Base-by-base conservation (phyloP, 1,284 basidiomycete species). In the Prillingera fragicola region DNA sequence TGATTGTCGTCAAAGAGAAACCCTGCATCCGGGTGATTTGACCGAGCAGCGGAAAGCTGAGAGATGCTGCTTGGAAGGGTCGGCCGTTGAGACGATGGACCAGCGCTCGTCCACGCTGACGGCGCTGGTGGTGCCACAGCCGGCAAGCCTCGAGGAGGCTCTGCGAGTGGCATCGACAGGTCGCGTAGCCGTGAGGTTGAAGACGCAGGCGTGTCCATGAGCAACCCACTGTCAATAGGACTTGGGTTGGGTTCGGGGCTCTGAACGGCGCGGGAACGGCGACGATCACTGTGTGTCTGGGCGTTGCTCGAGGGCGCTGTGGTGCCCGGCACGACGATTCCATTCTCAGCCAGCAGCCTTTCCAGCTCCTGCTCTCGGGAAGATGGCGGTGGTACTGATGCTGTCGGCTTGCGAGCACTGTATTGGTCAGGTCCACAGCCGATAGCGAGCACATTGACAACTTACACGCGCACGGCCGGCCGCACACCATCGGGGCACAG, bases 401-500 rank as follows among this genome's bases (percentile, higher is more conserved):
- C 26, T 35, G 52, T 45, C 3, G 48, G 35, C 23, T 50, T 42
- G 14, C 50, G 38, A 17, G 44, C 33, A 26, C 29, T 13, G 38
- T 35, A 4, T 41, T 33, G 3, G 29, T 54, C 41, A 26, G 44
- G 31, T 13, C 19, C 32, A 29, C 55, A 49, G 32, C 6, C 14
- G 23, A 38, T 42, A 51, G 25, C 12, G n/a, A 5, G 14, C 5
- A 21, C 29, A 14, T 3, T 18, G 36, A 23, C 17, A 25, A 48
- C 55, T 47, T 22, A 53, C 52, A 37, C 31, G 41, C 49, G 43
- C 31, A 48, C 43, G 15, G 52, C 44, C 34, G 43, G 45, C 24
- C 50, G 52, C 4, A 47, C 45, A 1, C 60, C 60, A 33, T 62
- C 45, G 0, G 63, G 61, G 43, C 63, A 65, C 24, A 62, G 19